phyloP scores from a whole-genome alignment of 2,329 filamentous ascomycete genomes.

The Hypoxylon sp. region DNA sequence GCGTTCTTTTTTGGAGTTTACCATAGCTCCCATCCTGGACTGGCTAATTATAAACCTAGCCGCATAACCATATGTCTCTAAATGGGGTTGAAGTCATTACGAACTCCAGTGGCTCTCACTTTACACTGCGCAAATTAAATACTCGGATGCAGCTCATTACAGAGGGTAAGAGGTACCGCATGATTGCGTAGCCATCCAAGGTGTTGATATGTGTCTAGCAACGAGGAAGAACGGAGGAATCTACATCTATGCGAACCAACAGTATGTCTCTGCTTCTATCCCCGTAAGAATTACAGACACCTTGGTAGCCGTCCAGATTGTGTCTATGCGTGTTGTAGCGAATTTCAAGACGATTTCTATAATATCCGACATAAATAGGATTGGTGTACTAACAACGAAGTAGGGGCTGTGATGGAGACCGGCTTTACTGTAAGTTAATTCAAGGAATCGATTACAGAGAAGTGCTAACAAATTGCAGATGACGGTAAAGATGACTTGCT shows the following conservation, averaged over 20 bases:
- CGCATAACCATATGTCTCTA: conserved; percentile 59
- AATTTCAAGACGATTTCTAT: conserved; percentile 37
- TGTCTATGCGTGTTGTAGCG: neutral
- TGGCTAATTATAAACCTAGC: conserved; percentile 45
- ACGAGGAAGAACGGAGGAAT: conserved; percentile 49
- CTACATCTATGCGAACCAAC: conserved; percentile 74
- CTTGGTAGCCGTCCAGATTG: neutral
- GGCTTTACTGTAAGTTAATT: conserved; percentile 57
- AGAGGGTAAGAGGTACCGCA: conserved; percentile 68
- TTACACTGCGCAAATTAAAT: conserved; percentile 73
- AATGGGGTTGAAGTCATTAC: conserved; percentile 80
- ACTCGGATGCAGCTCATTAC: conserved; percentile 74
- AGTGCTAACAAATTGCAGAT: conserved; percentile 1
- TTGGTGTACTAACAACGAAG: neutral
- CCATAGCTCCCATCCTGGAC: neutral
- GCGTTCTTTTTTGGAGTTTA: neutral
- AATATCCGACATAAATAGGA: neutral
- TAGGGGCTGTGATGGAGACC: conserved; percentile 69
- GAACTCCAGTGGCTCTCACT: conserved; percentile 79
- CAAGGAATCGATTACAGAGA: neutral
- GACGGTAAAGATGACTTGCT: neutral
- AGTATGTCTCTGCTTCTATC: conserved; percentile 7
- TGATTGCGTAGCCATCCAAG: neutral
- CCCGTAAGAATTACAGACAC: neutral
- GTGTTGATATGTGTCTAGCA: neutral